These are phyloP conservation scores for Pyronema domesticum DNA, from an alignment of 495 filamentous ascomycete genomes.

Conservation along the genomic window DNA sequence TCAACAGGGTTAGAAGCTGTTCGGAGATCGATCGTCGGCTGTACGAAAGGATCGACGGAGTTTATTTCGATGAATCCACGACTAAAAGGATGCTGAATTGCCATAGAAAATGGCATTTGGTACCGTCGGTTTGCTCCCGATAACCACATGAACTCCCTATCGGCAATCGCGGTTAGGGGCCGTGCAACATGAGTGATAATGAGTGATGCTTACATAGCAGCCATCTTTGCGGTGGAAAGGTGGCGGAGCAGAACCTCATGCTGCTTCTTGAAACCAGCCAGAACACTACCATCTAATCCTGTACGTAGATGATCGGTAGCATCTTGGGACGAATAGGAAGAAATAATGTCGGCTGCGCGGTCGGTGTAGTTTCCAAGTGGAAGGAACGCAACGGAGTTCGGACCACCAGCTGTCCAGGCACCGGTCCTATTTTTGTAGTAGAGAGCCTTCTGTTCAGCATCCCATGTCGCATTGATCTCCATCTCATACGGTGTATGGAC, in stretches of 20 bases:
- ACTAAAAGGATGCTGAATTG: slow-evolving; percentile 25
- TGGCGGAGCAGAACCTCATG: slow-evolving; percentile 14
- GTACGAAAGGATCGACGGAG: slow-evolving; percentile 25
- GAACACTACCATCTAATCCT: slow-evolving; percentile 26
- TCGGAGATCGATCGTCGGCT: slow-evolving; percentile 23
- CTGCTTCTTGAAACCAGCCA: slow-evolving; percentile 25
- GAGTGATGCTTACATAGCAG: slow-evolving; percentile 7
- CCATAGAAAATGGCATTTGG: slow-evolving; percentile 14
- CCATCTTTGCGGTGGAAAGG: slow-evolving; percentile 10
- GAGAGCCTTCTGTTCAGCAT: slow-evolving; percentile 27
- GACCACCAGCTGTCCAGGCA: slow-evolving; percentile 20
- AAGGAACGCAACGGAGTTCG: slow-evolving; percentile 26
- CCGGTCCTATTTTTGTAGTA: slow-evolving; percentile 23
- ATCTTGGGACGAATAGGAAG: slow-evolving; percentile 17
- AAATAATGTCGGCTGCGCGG: slow-evolving; percentile 1
- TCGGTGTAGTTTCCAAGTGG: slow-evolving; percentile 7
- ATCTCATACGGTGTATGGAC: slow-evolving; percentile 1
- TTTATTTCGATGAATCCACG: slow-evolving; percentile 29
- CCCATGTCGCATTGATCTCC: slow-evolving; percentile 28
- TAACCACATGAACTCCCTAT: slow-evolving; percentile 12
- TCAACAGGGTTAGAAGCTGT: slow-evolving; percentile 30
- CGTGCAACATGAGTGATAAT: neutral
- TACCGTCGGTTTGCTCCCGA: slow-evolving; percentile 7
- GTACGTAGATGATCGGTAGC: slow-evolving; percentile 22
- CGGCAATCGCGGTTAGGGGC: neutral